These are phyloP conservation scores for Ceratocystis lukuohia DNA, from an alignment of 2,329 filamentous ascomycete species.

Conservation along the genomic window DNA sequence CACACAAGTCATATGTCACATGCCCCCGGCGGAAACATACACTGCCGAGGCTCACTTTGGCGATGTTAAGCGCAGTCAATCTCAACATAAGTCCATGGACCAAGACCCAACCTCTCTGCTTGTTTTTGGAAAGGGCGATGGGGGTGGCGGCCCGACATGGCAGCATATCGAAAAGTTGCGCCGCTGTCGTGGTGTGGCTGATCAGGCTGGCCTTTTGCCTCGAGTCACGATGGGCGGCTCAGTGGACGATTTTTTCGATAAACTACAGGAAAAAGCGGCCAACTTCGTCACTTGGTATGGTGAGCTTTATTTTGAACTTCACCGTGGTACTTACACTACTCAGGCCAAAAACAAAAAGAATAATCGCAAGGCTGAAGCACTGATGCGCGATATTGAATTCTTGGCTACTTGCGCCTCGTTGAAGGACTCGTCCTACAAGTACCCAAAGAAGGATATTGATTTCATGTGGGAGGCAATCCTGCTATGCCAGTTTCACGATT, in stretches of 20 bases:
- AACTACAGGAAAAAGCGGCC: slow-evolving; percentile 63
- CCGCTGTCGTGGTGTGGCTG: slow-evolving; percentile 79
- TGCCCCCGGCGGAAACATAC: slow-evolving; percentile 92
- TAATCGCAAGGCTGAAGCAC: slow-evolving; percentile 72
- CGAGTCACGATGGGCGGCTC: slow-evolving; percentile 78
- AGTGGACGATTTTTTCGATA: slow-evolving; percentile 88
- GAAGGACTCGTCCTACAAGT: slow-evolving; percentile 59
- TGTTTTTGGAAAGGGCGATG: slow-evolving; percentile 93
- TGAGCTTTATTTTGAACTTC: slow-evolving; percentile 94
- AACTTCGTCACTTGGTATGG: slow-evolving; percentile 93
- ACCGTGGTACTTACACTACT: slow-evolving; percentile 93
- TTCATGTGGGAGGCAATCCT: slow-evolving; percentile 88
- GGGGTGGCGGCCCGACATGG: slow-evolving; percentile 87
- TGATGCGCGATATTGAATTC: slow-evolving; percentile 78
- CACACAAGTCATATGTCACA: slow-evolving; percentile 93
- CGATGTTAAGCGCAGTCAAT: slow-evolving; percentile 77
- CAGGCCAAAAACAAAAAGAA: slow-evolving; percentile 95
- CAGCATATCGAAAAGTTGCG: slow-evolving; percentile 90
- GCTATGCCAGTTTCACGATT: slow-evolving; percentile 95
- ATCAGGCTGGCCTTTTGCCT: slow-evolving; percentile 70
- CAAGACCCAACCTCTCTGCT: slow-evolving; percentile 82
- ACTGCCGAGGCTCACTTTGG: slow-evolving; percentile 90
- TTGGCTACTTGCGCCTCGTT: slow-evolving; percentile 76
- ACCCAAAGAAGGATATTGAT: slow-evolving; percentile 88
- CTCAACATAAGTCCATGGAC: slow-evolving; percentile 90